Evolutionary conservation across 257 asterid species (phyloP).

Genomic region (Salvia rosmarinus): DNA sequence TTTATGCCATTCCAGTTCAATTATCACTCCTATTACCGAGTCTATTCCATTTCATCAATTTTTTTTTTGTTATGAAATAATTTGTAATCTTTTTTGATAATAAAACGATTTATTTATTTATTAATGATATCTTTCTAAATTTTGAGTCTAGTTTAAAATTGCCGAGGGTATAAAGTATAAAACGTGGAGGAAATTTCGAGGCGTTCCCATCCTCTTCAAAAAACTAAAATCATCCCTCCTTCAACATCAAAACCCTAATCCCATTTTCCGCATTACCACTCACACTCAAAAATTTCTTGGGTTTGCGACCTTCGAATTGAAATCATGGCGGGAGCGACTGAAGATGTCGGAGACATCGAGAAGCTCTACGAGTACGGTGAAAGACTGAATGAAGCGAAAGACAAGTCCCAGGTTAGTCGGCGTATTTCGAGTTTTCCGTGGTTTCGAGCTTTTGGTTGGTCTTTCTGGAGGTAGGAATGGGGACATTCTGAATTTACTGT

Average conservation of each 20-base stretch:
- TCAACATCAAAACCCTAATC: constrained; percentile 44
- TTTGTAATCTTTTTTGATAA: no score
- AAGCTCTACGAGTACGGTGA: constrained; percentile 86
- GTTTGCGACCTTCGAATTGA: constrained; percentile 8
- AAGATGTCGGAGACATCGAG: constrained; percentile 73
- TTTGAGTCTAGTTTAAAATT: no score
- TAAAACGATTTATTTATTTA: no score
- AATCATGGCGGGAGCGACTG: constrained; percentile 60
- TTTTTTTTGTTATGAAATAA: no score
- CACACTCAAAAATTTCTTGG: not conserved
- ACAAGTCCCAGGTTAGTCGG: constrained; percentile 70
- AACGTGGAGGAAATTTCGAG: not conserved
- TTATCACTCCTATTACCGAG: no score
- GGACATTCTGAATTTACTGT: not conserved
- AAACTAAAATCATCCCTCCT: constrained; percentile 22
- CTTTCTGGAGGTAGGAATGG: not conserved
- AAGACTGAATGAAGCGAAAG: constrained; percentile 75
- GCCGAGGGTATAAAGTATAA: no score
- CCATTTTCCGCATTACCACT: constrained; percentile 5
- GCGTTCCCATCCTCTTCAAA: constrained; percentile 18
- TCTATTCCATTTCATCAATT: no score
- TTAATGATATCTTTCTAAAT: no score
- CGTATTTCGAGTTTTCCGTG: not conserved
- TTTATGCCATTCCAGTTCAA: no score
- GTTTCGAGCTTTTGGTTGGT: constrained; percentile 4